Percentiles rank a stretch among this genome's conserved stretches.
These are phyloP conservation scores for Sechiopsis laciniata DNA, from an alignment of 306 rosid species.

Conservation along the genomic window DNA sequence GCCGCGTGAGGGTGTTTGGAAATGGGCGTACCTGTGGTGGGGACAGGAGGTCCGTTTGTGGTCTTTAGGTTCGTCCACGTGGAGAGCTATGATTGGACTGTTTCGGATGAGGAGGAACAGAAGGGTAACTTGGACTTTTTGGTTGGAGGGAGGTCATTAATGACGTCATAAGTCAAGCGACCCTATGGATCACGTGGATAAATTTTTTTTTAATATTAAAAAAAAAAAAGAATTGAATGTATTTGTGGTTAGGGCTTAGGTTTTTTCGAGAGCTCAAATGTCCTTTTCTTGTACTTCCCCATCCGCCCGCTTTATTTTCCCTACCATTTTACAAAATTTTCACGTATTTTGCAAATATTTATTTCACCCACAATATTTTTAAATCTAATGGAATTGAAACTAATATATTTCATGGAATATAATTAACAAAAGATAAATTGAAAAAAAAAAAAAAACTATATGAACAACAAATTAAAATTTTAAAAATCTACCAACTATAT, in stretches of 20 bases:
- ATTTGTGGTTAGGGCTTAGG: slow-evolving; percentile 22
- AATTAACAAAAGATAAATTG: too few species aligned
- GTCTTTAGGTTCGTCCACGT: slow-evolving; percentile 17
- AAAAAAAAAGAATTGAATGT: neutral
- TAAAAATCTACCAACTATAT: neutral
- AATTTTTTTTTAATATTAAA: neutral
- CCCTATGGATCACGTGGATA: slow-evolving; percentile 8
- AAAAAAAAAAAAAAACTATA: too few species aligned
- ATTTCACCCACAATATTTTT: too few species aligned
- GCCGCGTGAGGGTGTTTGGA: neutral
- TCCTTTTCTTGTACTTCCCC: neutral
- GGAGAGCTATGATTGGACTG: neutral
- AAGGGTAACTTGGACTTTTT: slow-evolving; percentile 12
- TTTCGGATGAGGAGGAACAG: slow-evolving; percentile 22
- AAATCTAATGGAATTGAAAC: too few species aligned
- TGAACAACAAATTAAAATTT: too few species aligned
- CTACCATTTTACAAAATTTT: too few species aligned
- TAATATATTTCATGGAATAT: too few species aligned
- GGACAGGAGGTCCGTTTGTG: neutral
- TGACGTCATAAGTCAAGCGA: slow-evolving; percentile 3
- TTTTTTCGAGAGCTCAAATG: neutral
- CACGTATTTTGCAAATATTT: too few species aligned
- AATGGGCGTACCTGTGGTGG: neutral
- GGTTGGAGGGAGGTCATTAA: neutral
- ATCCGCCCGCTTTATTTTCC: neutral